phyloP scores from a whole-genome alignment of 805 yeast species.

The Candida coleopterorum region DNA sequence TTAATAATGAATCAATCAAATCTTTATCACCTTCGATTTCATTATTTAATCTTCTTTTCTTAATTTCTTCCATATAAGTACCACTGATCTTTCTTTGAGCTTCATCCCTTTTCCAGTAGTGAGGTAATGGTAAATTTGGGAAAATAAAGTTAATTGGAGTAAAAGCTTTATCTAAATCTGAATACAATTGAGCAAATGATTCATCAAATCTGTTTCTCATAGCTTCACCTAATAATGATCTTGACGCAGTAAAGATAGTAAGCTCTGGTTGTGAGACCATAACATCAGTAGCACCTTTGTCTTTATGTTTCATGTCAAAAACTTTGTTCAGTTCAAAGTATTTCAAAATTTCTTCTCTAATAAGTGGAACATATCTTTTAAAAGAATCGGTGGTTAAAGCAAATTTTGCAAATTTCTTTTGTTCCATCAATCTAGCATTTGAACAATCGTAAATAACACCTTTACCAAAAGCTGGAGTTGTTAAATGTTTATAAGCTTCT shows the following conservation, averaged over 20 bases:
- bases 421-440: constrained; percentile 92
- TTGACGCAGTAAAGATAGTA: constrained; percentile 93
- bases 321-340: constrained; percentile 54
- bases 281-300: constrained; percentile 55
- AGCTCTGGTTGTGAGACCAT: constrained; percentile 88
- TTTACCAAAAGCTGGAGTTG: constrained; percentile 98
- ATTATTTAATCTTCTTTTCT: constrained; percentile 65
- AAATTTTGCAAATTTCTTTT: constrained; percentile 90
- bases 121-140: constrained; percentile 87
- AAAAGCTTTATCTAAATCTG: constrained; percentile 95
- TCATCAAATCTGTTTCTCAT: constrained; percentile 79
- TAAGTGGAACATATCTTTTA: constrained; percentile 80
- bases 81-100: constrained; percentile 80
- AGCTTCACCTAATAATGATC: constrained; percentile 87
- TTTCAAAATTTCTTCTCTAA: constrained; percentile 67
- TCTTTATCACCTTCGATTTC: constrained; percentile 79
- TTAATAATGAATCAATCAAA: constrained; percentile 82
- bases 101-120: constrained; percentile 75
- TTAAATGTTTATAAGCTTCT: constrained; percentile 90
- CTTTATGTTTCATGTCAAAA: constrained; percentile 36
- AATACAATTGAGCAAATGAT: constrained; percentile 77
- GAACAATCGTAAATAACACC: constrained; percentile 98
- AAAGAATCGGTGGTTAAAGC: constrained; percentile 86
- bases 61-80: constrained; percentile 78
- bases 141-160: constrained; percentile 94